Base-by-base conservation (phyloP, 1,139 yeast species). In the Suzukiozyma palmioleophila region DNA sequence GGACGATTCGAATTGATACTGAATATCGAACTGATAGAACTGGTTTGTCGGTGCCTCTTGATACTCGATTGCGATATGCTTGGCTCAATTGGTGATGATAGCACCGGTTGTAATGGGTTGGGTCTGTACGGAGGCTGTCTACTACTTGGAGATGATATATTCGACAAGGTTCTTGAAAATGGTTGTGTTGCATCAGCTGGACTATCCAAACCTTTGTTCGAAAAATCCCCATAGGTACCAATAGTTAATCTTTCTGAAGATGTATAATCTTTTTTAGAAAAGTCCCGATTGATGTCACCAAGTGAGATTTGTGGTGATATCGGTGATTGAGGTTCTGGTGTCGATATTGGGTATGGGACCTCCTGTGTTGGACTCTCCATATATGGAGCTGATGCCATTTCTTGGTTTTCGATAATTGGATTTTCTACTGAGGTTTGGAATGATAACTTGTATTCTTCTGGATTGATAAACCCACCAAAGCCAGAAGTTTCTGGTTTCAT, bases 11-110 rank as follows among this genome's bases (percentile, higher is more conserved):
- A 68, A 29, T 50, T 55, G 3, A 67, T 47, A 34, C 73, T 65
- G 48, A 57, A 52, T 11, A 68, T 52, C 1, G 75, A 69, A 41
- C 71, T 61, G 10, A 68, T 53, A 2, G 75, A 69, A 26, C 63
- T 52, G 5, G 64, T 54, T 35, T 58, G 58, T 14, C 62, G 46
- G 41, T 59, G 66, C 13, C 37, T 45, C 8, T 26, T 31, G 10
- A 28, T 28, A 11, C 25, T 37, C 3, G 40, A 37, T 15, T 33
- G 39, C 22, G 40, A 21, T 5, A 36, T 22, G 8, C 38, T 34
- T 3, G 21, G n/a, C 8, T 39, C 40, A 6, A 39, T 32, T 11
- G 33, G 33, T 9, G 36, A 26, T 11, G 36, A 33, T 14, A 33
- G n/a, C 2, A 26, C 18, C 10, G 36, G 30, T 21, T 33, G 9